phyloP scores from a whole-genome alignment of 2,329 filamentous ascomycete species.

The Fusarium sp. region DNA sequence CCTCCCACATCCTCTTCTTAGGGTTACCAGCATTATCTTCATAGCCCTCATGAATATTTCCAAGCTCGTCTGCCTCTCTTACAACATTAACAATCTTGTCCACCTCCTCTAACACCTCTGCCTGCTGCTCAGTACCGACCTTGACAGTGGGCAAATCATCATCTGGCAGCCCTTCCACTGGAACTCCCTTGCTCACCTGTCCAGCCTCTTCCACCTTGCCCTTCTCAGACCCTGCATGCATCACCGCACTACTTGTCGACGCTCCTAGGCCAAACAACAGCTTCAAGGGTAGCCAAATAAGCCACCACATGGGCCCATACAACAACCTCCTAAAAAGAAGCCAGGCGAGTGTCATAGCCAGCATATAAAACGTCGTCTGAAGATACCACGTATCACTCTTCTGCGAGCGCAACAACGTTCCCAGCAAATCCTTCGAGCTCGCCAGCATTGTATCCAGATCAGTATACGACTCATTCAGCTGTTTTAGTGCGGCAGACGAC shows the following conservation, averaged over 20 bases:
- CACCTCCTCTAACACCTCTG: slow-evolving; percentile 65
- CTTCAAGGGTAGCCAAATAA: slow-evolving; percentile 85
- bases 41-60: slow-evolving; percentile 35
- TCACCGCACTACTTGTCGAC: slow-evolving; percentile 66
- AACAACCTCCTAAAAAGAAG: slow-evolving; percentile 85
- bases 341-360: slow-evolving; percentile 84
- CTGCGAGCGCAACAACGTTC: slow-evolving; percentile 84
- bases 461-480: slow-evolving; percentile 84
- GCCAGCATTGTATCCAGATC: slow-evolving; percentile 82
- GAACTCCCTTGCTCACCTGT: slow-evolving; percentile 48
- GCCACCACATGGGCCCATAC: slow-evolving; percentile 92
- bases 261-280: slow-evolving; percentile 71
- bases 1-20: slow-evolving; percentile 51
- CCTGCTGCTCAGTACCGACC: slow-evolving; percentile 53
- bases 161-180: slow-evolving; percentile 55
- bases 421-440: slow-evolving; percentile 80
- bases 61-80: slow-evolving; percentile 51
- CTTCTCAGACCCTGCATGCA: slow-evolving; percentile 51
- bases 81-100: slow-evolving; percentile 66
- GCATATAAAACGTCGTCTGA: slow-evolving; percentile 87
- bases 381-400: slow-evolving; percentile 99
- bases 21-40: slow-evolving; percentile 41
- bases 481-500: slow-evolving; percentile 83
- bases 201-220: slow-evolving; percentile 47
- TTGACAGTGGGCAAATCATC: slow-evolving; percentile 64